phyloP scores from a whole-genome alignment of 306 rosid species.

The Rosa rugosa region DNA sequence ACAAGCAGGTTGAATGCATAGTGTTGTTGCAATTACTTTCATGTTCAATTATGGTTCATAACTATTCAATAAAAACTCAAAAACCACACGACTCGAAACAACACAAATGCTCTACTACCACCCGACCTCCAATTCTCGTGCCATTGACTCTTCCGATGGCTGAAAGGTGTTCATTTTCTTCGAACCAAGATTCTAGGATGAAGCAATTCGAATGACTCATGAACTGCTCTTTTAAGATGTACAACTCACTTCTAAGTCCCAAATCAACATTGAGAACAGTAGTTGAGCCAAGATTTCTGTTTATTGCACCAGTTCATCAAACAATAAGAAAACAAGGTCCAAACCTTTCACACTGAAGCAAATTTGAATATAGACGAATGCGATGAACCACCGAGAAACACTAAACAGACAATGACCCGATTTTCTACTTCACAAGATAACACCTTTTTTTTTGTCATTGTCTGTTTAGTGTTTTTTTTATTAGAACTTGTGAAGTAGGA shows the following conservation, averaged over 20 bases:
- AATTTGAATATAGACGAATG: conserved; percentile 8
- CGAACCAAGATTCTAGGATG: not conserved
- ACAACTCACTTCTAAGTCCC: not conserved
- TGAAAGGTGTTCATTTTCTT: not conserved
- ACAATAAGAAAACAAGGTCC: conserved; percentile 1
- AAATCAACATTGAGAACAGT: not conserved
- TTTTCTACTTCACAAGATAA: no score
- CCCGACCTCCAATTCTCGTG: not conserved
- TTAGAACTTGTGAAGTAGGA: no score
- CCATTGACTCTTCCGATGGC: not conserved
- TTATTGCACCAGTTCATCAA: conserved; percentile 26
- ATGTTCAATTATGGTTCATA: not conserved
- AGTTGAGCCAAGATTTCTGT: not conserved
- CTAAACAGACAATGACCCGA: conserved; percentile 33
- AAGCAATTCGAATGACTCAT: not conserved
- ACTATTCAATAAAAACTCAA: not conserved
- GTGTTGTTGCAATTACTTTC: not conserved
- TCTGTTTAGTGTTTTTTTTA: no score
- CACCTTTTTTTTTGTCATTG: no score
- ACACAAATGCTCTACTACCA: not conserved
- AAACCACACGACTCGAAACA: not conserved
- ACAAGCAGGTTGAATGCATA: no score
- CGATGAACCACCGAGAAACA: conserved; percentile 38
- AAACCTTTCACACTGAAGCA: not conserved
- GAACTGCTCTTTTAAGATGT: not conserved